phyloP scores from a whole-genome alignment of 2,329 filamentous ascomycete species.

The Cordyceps pruinosa region DNA sequence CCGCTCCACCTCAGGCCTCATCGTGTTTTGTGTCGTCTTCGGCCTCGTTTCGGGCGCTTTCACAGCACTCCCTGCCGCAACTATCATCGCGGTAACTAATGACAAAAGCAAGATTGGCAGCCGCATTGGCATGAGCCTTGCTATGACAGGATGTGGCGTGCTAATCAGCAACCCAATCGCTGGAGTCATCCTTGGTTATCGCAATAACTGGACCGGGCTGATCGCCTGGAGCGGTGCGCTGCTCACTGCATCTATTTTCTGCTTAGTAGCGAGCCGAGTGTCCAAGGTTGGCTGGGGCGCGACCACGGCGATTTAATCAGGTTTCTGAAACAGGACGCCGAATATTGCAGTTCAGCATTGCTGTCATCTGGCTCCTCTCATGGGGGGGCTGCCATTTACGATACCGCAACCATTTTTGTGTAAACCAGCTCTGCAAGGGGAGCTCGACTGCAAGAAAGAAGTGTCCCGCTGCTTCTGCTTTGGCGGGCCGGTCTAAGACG shows the following conservation, averaged over 20 bases:
- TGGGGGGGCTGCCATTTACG: too few species aligned
- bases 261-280: constrained; percentile 1
- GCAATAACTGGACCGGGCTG: background rate
- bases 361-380: too few species aligned
- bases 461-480: too few species aligned
- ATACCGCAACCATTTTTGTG: too few species aligned
- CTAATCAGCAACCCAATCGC: constrained; percentile 40
- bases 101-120: constrained; percentile 30
- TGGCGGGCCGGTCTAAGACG: too few species aligned
- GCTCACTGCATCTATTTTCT: background rate
- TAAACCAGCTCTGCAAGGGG: too few species aligned
- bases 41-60: constrained; percentile 40
- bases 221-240: constrained; percentile 4
- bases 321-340: background rate
- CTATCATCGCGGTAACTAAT: constrained; percentile 29
- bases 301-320: background rate
- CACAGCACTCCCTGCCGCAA: constrained; percentile 36
- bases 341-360: background rate
- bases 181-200: constrained; percentile 23
- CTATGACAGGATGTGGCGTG: constrained; percentile 35
- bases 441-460: too few species aligned
- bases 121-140: constrained; percentile 30
- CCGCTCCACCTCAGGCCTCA: constrained; percentile 26
- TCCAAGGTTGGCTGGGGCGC: background rate
- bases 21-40: constrained; percentile 37